Percentiles rank a stretch among this genome's conserved stretches.
Evolutionary conservation across 2,329 filamentous ascomycete species (phyloP).

Genomic region (Penicillium thymicola): DNA sequence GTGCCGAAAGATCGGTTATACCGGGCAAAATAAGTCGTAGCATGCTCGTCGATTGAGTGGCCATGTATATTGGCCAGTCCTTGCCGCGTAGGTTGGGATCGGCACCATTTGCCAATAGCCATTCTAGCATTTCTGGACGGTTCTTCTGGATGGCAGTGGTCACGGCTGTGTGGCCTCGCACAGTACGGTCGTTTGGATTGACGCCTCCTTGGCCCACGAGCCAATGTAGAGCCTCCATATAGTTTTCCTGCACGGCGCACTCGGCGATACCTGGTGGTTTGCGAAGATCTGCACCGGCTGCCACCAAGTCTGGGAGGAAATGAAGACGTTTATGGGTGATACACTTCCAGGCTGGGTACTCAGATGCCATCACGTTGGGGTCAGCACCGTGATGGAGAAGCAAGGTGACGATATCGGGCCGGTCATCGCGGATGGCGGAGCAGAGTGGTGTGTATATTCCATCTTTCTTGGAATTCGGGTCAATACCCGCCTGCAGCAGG

Average conservation of each 20-base stretch:
- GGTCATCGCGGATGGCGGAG: constrained; percentile 65
- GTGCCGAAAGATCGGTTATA: constrained; percentile 34
- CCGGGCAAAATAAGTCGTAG: constrained; percentile 58
- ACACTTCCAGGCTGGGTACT: constrained; percentile 67
- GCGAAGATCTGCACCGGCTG: constrained; percentile 58
- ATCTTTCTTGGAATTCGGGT: constrained; percentile 61
- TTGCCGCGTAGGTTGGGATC: constrained; percentile 62
- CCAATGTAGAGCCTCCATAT: constrained; percentile 59
- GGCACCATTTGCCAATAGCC: constrained; percentile 57
- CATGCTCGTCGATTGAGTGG: constrained; percentile 59
- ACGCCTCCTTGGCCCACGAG: constrained; percentile 57
- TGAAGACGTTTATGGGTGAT: constrained; percentile 63
- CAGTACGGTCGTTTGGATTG: constrained; percentile 58
- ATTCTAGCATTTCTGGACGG: constrained; percentile 57
- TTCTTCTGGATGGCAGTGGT: constrained; percentile 65
- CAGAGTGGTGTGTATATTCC: constrained; percentile 66
- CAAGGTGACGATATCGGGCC: constrained; percentile 59
- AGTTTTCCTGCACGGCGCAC: constrained; percentile 60
- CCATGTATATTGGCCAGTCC: constrained; percentile 70
- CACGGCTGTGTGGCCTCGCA: constrained; percentile 59
- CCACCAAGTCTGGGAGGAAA: constrained; percentile 56
- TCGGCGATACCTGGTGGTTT: constrained; percentile 64
- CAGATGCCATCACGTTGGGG: constrained; percentile 55
- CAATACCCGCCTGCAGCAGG: constrained; percentile 58
- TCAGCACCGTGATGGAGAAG: constrained; percentile 54